Evolutionary conservation across 768 basidiomycete species (phyloP), one percentile per base, ranked within the genome.

Genomic region (Nidularia sp.): DNA sequence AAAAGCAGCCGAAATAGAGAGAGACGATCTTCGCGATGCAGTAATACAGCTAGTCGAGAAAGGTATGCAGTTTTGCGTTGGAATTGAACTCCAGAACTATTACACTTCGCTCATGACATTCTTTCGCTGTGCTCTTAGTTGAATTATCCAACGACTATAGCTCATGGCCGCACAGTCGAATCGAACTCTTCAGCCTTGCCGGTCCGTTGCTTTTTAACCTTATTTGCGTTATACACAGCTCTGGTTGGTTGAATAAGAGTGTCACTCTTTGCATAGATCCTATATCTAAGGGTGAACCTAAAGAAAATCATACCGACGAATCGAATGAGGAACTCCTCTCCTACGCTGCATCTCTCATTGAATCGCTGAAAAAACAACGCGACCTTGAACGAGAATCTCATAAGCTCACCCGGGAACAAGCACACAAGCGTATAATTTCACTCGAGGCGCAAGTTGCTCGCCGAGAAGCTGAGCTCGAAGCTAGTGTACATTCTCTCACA

Each of bases 401-500:
- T 56, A 57, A 55, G 7, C 64, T 64, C n/a, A 75, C 71, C 0
- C 67, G 66, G 6, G 63, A 71, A 13, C 65, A 69, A 2, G 69
- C 73, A 0, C 75, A 78, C 46, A 58, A 64, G 0, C 71, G 74
- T 46, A 71, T 80, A 22, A 61, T 71, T 4, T 63, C 67, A 13
- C 69, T 86, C 2, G 73, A 78, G 52, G 81, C 83, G 0, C 75
- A 76, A 61, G 61, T 86, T 4, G 79, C 82, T 0, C 73, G 76
- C 4, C 70, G 82, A n/a, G 84, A 85, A 44, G 75, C 75, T 0
- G 79, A 84, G 56, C 67, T 85, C 4, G 79, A 80, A 56, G 58
- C 59, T 2, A 68, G 62, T 51, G 53, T 70, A 41, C 39, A 41
- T 12, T 53, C 56, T 33, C 53, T 55, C 41, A 48, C 15, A 2